Base-by-base conservation (phyloP, 1,284 basidiomycete genomes). In the Trichosporon inkin region DNA sequence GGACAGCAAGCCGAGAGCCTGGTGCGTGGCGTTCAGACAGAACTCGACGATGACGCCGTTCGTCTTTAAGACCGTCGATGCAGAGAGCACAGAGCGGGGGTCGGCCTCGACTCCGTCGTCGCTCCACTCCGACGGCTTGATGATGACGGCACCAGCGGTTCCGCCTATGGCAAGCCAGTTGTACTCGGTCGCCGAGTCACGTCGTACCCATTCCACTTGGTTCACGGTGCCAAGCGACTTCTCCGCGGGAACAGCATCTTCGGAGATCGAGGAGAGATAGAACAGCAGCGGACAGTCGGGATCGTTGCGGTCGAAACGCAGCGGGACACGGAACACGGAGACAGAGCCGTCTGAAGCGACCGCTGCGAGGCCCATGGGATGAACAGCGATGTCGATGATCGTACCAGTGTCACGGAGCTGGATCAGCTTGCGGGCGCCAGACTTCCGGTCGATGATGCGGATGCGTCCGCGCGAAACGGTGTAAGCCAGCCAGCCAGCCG, bases 1-100 rank as follows among this genome's bases (percentile, higher is more conserved):
- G 7, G 74, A 73, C 17, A 76, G 60, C 10, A 76, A 56, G 16
- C 68, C 74, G 19, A 74, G 68, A 1, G 73, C 75, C 65, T 71
- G 69, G 49, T 75, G 67, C 1, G 68, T 60, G 10, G 64, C 62
- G 37, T 75, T 77, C 40, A 77, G 56, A 49, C 71, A 71, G 66
- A 77, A 75, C 24, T 67, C 64, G 7, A 68, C 69, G 14, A 73
- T 47, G 4, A 58, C 8, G 6, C 72, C 72, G 38, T 65, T 67
- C 10, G 73, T 70, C 58, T 67, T 67, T 58, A 76, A 62, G 1
- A 75, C 58, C 35, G 62, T 70, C 47, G 58, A 39, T 8, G 57
- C 39, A 13, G 62, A 61, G 34, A 60, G 60, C 10, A 68, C 51
- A 28, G 62, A 52, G 47, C 59, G 55, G 28, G 55, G 49, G 22